Evolutionary conservation across 2,329 filamentous ascomycete species (phyloP), one percentile per base, ranked within the genome.

Genomic region (Aspergillus sp.): DNA sequence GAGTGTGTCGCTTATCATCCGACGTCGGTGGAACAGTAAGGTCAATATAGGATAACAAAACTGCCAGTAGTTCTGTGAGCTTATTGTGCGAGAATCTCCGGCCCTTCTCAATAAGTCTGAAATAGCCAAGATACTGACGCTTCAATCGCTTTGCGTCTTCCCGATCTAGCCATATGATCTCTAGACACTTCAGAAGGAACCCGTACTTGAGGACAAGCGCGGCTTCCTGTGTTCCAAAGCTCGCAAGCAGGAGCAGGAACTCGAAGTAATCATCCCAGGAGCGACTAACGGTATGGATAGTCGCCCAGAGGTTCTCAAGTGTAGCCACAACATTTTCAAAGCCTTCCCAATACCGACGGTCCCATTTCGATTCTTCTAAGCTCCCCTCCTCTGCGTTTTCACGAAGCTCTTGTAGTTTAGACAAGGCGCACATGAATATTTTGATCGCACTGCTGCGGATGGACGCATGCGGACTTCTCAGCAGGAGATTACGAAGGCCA

Each of bases 241-340:
- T 76, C 13, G 84, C 83, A 64, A 92, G 86, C n/a, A 75, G 75
- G n/a, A 81, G 65, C 55, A 92, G 76, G n/a, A 88, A 79, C 11
- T 81, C 80, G 65, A 93, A 93, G 52, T 87, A 86, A 62, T 93
- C 88, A 40, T 85, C 82, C 89, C 89, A 94, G 3, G 87, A 81
- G 51, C 85, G 82, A 24, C 83, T 73, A 43, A 80, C 76, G 2
- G 75, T 69, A 54, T 89, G 83, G 51, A 90, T 83, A n/a, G 72
- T 75, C 3, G 79, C 73, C 82, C 84, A 90, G 3, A 89, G 68
- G 19, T 76, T 68, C 26, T 76, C 73, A 46, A 90, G 75, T 19
- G 83, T 71, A 16, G 63, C 60, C 38, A 84, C 59, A 24, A 73
- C 55, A 38, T 55, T 60, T 44, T 69, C 62, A 42, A 73, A 60